Evolutionary conservation across 75 land plant genomes (phyloP), one percentile per base, ranked within the genome.

Genomic region (Larix kaempferi): DNA sequence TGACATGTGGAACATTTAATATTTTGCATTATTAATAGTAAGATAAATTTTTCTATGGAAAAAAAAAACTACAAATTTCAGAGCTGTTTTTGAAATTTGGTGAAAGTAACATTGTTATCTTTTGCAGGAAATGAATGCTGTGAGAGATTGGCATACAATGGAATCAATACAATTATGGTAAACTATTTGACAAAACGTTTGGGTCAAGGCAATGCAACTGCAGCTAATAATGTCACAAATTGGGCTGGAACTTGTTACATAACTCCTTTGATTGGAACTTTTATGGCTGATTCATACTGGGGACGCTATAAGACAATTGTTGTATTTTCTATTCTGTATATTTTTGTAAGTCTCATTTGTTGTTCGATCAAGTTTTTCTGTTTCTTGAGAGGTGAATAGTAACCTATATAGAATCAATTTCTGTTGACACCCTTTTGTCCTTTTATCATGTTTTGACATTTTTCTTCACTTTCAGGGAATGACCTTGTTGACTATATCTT

Each of bases 141-240:
- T 74, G 98, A 93, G 76, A 88, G 96, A 35, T 75, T 95, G 80
- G 92, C 98, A 74, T 95, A 91, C 78, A 93, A 90, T 86, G 96
- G 96, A 35, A 93, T 93, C 65, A 76, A 64, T 57, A 74, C 87
- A 14, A 90, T 88, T 71, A 57, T 92, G 73, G 90, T 90, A 67
- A 80, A 78, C 71, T 92, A 90, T 81, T 75, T 92, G 22, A 87
- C 74, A 6, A 26, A 72, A 14, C 75, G 76, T 54, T 82, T 92
- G 25, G 65, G 86, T 60, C 83, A 85, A 77, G 80, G 86, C 3
- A 90, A 74, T 77, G 82, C 84, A 6, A 56, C 52, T 8, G 90
- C 94, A 15, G 73, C 85, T 0, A 92, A 80, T 1, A 86, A 79
- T 80, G 92, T 91, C 37, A 87, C 78, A 16, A 89, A 85, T 56